These are phyloP conservation scores for Saccharomycopsis javanensis DNA, from an alignment of 805 yeast species.

Conservation along the genomic window DNA sequence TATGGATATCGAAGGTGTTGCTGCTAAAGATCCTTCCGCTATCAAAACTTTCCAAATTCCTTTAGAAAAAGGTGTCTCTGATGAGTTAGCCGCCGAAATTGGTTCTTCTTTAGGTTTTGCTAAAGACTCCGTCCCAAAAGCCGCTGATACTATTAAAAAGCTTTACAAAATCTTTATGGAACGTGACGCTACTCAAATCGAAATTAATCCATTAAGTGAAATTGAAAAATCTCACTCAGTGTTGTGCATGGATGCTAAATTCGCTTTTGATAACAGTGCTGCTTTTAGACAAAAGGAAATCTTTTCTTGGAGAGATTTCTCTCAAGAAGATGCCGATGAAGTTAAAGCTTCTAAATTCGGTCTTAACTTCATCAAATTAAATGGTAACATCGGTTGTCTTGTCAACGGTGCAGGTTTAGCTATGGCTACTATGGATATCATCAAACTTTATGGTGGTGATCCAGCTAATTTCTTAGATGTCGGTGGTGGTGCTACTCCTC, in stretches of 20 bases:
- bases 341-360: slow-evolving; percentile 84
- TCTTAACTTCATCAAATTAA: slow-evolving; percentile 92
- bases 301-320: slow-evolving; percentile 90
- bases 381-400: slow-evolving; percentile 97
- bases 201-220: slow-evolving; percentile 96
- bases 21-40: slow-evolving; percentile 80
- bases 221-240: slow-evolving; percentile 73
- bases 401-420: slow-evolving; percentile 99
- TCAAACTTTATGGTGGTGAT: slow-evolving; percentile 94
- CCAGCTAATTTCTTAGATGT: slow-evolving; percentile 99
- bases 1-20: slow-evolving; percentile 99
- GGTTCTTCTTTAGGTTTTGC: slow-evolving; percentile 81
- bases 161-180: slow-evolving; percentile 84
- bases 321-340: slow-evolving; percentile 98
- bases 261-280: slow-evolving; percentile 96
- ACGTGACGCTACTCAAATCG: slow-evolving; percentile 95
- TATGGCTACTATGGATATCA: slow-evolving; percentile 99
- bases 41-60: slow-evolving; percentile 81
- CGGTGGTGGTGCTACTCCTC: slow-evolving; percentile 99
- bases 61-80: slow-evolving; percentile 71
- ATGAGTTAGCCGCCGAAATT: slow-evolving; percentile 60
- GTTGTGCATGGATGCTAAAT: slow-evolving; percentile 98
- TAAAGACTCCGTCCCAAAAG: slow-evolving; percentile 65
- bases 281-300: slow-evolving; percentile 90
- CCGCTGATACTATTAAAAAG: slow-evolving; percentile 78